Percentiles rank a stretch among this genome's conserved stretches.
Conservation (phyloP, 2,329 filamentous ascomycete species). For the Colletotrichum agaves region DNA sequence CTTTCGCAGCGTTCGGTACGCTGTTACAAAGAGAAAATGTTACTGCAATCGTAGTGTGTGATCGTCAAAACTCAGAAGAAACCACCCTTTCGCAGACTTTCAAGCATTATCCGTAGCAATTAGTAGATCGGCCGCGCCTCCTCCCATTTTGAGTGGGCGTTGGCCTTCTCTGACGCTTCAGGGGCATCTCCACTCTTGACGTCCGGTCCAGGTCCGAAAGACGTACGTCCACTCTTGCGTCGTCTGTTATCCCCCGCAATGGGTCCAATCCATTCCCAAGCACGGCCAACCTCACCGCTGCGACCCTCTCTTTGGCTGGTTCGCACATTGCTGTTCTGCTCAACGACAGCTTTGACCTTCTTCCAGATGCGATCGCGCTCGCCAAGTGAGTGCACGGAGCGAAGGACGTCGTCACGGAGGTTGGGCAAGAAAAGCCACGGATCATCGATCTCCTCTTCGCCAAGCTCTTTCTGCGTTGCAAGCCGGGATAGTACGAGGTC, state of each 20-base stretch:
- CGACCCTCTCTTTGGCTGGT: slow-evolving; percentile 75
- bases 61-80: slow-evolving; percentile 2
- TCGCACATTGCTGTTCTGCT: slow-evolving; percentile 92
- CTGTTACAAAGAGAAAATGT: slow-evolving; percentile 37
- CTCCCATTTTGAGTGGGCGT: slow-evolving; percentile 51
- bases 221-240: slow-evolving; percentile 64
- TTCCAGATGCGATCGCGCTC: slow-evolving; percentile 87
- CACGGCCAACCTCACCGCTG: slow-evolving; percentile 72
- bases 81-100: background rate
- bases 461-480: slow-evolving; percentile 84
- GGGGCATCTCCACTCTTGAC: slow-evolving; percentile 49
- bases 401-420: slow-evolving; percentile 88
- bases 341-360: slow-evolving; percentile 84
- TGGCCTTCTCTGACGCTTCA: slow-evolving; percentile 26
- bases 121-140: slow-evolving; percentile 56
- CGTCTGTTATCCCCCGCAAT: slow-evolving; percentile 58
- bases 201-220: slow-evolving; percentile 52
- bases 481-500: slow-evolving; percentile 86
- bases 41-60: slow-evolving; percentile 1
- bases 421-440: slow-evolving; percentile 89
- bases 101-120: slow-evolving; percentile 18
- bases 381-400: slow-evolving; percentile 80
- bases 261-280: slow-evolving; percentile 78
- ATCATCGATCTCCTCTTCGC: slow-evolving; percentile 74
- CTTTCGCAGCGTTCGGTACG: background rate